Percentiles rank a stretch among this genome's conserved stretches.
These are phyloP conservation scores for Trichophyton benhamiae DNA, from an alignment of 2,329 filamentous ascomycete genomes.

Conservation along the genomic window DNA sequence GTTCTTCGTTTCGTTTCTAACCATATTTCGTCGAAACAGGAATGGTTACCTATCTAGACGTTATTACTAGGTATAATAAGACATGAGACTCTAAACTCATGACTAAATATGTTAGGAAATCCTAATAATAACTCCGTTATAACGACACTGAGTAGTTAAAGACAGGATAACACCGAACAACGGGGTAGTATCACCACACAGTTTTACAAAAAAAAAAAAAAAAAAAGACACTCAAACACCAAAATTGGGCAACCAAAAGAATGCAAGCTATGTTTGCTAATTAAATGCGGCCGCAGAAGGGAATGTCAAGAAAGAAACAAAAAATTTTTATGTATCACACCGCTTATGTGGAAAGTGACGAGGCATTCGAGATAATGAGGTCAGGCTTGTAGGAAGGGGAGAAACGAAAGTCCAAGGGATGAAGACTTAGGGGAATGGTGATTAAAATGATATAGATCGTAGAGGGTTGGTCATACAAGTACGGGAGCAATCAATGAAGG, in stretches of 20 bases:
- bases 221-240: not conserved
- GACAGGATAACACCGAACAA: not conserved
- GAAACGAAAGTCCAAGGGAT: not conserved
- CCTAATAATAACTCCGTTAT: not conserved
- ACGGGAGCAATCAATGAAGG: not conserved
- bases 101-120: not conserved
- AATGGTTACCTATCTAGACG: too few relatives aligned
- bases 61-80: too few relatives aligned
- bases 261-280: not conserved
- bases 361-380: not conserved
- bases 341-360: not conserved
- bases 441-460: conserved; percentile 2
- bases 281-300: not conserved
- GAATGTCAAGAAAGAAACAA: not conserved
- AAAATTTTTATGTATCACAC: not conserved
- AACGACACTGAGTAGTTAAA: not conserved
- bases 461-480: conserved; percentile 4
- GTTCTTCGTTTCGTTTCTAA: too few relatives aligned
- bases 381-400: not conserved
- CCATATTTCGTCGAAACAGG: too few relatives aligned
- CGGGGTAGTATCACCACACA: not conserved
- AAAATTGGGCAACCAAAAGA: not conserved
- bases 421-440: not conserved
- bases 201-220: not conserved
- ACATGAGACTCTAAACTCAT: too few relatives aligned